phyloP scores from a whole-genome alignment of 2,329 filamentous ascomycete species.

The Colletotrichum cordylinicola region DNA sequence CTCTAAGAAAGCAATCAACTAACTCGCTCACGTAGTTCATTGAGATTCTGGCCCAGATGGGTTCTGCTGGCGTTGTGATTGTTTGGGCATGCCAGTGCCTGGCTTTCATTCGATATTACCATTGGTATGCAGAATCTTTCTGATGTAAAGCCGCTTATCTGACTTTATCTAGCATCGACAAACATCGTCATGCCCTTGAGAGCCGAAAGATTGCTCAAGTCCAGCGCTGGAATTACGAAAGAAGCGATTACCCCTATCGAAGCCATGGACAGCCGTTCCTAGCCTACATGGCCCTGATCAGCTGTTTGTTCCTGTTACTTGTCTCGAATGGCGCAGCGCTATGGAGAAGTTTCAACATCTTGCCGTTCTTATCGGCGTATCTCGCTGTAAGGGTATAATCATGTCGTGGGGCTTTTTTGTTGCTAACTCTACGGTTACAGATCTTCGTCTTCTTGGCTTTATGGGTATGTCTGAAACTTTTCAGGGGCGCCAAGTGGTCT shows the following conservation, averaged over 20 bases:
- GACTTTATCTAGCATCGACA: slow-evolving; percentile 22
- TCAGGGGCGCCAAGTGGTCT: neutral
- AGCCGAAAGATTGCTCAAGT: slow-evolving; percentile 28
- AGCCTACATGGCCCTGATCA: slow-evolving; percentile 35
- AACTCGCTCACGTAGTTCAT: slow-evolving; percentile 35
- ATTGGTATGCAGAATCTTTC: slow-evolving; percentile 27
- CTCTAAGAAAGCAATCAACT: neutral
- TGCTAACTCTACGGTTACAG: neutral
- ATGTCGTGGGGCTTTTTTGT: no score
- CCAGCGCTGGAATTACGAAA: slow-evolving; percentile 27
- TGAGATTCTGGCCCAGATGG: slow-evolving; percentile 41
- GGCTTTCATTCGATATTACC: slow-evolving; percentile 44
- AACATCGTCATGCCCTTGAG: slow-evolving; percentile 27
- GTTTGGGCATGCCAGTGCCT: slow-evolving; percentile 47
- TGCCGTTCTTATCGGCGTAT: neutral
- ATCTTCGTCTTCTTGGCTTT: neutral
- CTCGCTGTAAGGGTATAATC: neutral
- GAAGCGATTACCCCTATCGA: slow-evolving; percentile 42
- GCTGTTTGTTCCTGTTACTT: neutral
- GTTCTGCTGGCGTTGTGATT: slow-evolving; percentile 38
- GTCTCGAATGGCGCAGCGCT: neutral
- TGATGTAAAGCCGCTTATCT: neutral
- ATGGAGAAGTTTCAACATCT: neutral
- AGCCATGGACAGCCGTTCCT: slow-evolving; percentile 42
- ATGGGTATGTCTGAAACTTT: neutral